phyloP scores from a whole-genome alignment of 2,329 filamentous ascomycete species.

The Aspergillus hortae region DNA sequence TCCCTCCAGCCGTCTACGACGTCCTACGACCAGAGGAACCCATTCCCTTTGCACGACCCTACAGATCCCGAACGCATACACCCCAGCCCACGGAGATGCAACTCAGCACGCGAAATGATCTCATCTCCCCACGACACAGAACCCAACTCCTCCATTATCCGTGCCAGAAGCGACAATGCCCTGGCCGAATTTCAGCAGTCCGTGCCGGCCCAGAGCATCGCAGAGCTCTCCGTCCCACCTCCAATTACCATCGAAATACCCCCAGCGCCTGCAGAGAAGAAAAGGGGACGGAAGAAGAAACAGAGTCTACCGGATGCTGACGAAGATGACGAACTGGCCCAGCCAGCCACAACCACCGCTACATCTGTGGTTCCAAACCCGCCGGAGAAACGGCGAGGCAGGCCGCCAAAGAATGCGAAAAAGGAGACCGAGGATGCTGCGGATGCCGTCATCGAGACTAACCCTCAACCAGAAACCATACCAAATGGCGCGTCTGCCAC shows the following conservation, averaged over 20 bases:
- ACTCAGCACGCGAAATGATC: conserved; percentile 23
- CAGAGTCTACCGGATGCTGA: conserved; percentile 20
- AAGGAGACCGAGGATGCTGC: not conserved
- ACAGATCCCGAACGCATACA: conserved; percentile 8
- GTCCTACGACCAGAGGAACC: conserved; percentile 5
- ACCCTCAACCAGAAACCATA: not conserved
- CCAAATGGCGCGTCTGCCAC: not conserved
- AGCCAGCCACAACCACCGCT: conserved; percentile 5
- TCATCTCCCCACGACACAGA: conserved; percentile 40
- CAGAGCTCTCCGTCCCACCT: conserved; percentile 28
- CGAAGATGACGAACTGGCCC: conserved; percentile 27
- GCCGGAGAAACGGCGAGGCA: conserved; percentile 17
- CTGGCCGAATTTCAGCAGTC: conserved; percentile 15
- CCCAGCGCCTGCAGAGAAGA: conserved; percentile 20
- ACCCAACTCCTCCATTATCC: conserved; percentile 34
- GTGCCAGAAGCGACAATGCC: conserved; percentile 23
- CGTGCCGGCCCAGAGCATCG: conserved; percentile 14
- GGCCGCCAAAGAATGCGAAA: conserved; percentile 15
- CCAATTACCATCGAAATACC: conserved; percentile 21
- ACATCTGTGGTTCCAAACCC: conserved; percentile 3
- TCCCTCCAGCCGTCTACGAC: conserved; percentile 11
- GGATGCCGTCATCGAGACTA: not conserved
- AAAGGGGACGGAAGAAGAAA: conserved; percentile 30
- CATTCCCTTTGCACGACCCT: conserved; percentile 13
- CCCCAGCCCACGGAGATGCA: conserved; percentile 18